A percentile compares a stretch with the other conserved stretches of the same genome.
Evolutionary conservation across 352 stramenopile species (phyloP).

Genomic region (Globisporangium paddicum): DNA sequence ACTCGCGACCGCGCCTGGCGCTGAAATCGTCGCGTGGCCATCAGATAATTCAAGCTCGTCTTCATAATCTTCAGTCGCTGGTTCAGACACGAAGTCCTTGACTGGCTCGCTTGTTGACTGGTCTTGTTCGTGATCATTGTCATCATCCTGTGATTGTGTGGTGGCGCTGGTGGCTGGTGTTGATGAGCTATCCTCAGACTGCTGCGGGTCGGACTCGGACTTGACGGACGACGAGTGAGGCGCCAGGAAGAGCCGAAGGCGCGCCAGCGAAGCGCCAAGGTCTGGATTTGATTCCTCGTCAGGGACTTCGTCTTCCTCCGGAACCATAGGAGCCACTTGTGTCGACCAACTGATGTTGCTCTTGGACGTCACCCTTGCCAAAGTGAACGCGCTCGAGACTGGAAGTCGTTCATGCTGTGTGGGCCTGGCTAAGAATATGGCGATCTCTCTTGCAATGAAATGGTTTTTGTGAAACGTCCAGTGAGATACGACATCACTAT

Average conservation of each 20-base stretch:
- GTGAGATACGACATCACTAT: neutral
- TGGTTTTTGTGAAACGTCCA: neutral
- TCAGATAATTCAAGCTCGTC: too few species aligned
- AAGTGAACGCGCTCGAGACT: neutral
- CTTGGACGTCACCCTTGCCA: neutral
- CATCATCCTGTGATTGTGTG: neutral
- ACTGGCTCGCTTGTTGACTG: neutral
- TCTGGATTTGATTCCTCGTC: conserved; percentile 2
- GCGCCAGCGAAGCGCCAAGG: conserved; percentile 21
- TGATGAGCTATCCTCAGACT: neutral
- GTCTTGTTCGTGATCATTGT: neutral
- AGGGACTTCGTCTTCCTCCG: neutral
- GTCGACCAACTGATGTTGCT: neutral
- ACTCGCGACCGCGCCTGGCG: conserved; percentile 33
- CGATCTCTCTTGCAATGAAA: neutral
- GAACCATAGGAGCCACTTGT: neutral
- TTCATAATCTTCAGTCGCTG: conserved; percentile 14
- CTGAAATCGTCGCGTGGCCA: conserved; percentile 22
- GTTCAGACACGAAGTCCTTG: neutral
- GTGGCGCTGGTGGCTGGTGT: neutral
- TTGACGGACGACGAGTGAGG: conserved; percentile 15
- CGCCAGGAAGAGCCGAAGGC: conserved; percentile 29
- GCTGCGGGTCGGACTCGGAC: neutral
- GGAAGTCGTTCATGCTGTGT: neutral
- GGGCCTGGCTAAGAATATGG: neutral